A percentile compares a stretch with the other conserved stretches of the same genome.
phyloP scores from a whole-genome alignment of 345 rosid species.

The Citrus mangshanensis region DNA sequence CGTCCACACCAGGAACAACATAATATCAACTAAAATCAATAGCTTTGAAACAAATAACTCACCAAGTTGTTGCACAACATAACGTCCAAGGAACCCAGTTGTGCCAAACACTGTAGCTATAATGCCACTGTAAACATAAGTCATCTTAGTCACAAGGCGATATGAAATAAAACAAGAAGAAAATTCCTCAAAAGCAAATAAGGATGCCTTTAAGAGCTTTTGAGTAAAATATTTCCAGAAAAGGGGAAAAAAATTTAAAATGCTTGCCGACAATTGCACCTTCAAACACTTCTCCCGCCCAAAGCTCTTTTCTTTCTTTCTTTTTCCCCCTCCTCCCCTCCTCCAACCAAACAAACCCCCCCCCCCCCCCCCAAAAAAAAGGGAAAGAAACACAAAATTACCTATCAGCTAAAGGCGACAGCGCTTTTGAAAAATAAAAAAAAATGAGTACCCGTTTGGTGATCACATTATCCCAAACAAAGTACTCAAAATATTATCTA shows the following conservation, averaged over 20 bases:
- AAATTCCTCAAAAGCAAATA: neutral
- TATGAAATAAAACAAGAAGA: neutral
- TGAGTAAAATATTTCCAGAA: neutral
- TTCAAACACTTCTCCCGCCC: neutral
- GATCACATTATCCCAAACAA: neutral
- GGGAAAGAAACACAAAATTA: neutral
- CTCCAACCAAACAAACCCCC: no score
- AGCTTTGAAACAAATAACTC: constrained; percentile 23
- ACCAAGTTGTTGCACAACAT: constrained; percentile 99
- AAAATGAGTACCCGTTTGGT: neutral
- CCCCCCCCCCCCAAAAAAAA: no score
- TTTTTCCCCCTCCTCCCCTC: no score
- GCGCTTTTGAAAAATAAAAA: neutral
- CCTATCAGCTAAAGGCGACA: neutral
- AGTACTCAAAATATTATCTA: neutral
- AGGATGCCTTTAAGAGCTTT: neutral
- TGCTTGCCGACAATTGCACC: neutral
- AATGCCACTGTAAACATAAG: constrained; percentile 61
- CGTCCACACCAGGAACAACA: neutral
- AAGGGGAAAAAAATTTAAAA: neutral
- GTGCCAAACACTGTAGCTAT: constrained; percentile 97
- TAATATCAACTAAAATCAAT: neutral
- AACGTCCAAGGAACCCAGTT: constrained; percentile 97
- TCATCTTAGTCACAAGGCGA: neutral
- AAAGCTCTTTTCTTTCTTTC: neutral